Conservation (phyloP, 169 alveolate genomes). For the Plasmodium relictum region DNA sequence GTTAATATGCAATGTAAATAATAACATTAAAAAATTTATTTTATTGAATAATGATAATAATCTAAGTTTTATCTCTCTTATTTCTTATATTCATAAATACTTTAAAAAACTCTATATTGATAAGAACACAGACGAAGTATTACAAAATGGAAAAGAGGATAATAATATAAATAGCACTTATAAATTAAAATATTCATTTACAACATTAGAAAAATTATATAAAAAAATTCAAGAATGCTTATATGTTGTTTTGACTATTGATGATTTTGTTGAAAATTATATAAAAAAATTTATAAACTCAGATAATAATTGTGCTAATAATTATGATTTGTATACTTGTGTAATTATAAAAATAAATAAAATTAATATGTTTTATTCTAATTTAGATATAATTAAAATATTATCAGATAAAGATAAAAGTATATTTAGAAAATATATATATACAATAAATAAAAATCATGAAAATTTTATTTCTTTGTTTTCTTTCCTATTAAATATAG, state of each 20-base stretch:
- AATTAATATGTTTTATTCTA: conserved; percentile 67
- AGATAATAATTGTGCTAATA: not conserved
- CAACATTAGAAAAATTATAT: conserved; percentile 53
- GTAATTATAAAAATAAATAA: conserved; percentile 57
- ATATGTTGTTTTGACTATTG: conserved; percentile 48
- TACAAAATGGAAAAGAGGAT: not conserved
- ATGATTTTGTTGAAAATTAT: conserved; percentile 42
- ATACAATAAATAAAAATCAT: conserved; percentile 62
- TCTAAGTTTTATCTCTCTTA: conserved; percentile 22
- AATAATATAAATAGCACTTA: not conserved
- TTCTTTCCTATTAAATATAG: conserved; percentile 46
- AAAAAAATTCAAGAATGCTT: conserved; percentile 75
- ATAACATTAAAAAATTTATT: conserved; percentile 23
- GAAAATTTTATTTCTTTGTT: conserved; percentile 47
- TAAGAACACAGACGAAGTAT: not conserved
- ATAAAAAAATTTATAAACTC: not conserved
- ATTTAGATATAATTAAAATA: conserved; percentile 61
- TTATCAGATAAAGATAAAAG: conserved; percentile 31
- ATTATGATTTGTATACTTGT: not conserved
- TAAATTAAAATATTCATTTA: conserved; percentile 41
- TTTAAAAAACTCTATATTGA: conserved; percentile 54
- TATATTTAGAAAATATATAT: conserved; percentile 48
- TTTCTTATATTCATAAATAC: conserved; percentile 55
- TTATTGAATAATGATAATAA: conserved; percentile 36
- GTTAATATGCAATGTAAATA: conserved; percentile 55